These are phyloP conservation scores for Fusarium concolor DNA, from an alignment of 2,329 filamentous ascomycete species.

Conservation along the genomic window DNA sequence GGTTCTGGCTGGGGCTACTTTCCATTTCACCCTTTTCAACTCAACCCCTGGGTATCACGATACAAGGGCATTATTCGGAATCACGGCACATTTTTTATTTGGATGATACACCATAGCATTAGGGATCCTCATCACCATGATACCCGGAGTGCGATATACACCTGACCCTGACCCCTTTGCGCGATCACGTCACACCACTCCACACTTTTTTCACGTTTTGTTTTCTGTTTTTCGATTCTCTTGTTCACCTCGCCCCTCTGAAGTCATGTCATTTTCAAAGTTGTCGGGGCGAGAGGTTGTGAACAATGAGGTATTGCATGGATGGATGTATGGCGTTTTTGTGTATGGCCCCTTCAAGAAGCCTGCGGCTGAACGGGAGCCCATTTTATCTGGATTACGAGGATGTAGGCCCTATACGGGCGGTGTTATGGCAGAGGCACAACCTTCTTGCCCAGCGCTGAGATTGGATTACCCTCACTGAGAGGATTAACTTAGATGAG, in stretches of 20 bases:
- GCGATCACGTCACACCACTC: conserved; percentile 55
- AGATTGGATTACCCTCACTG: conserved; percentile 16
- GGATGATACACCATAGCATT: conserved; percentile 52
- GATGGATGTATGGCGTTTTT: conserved; percentile 50
- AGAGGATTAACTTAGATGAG: background rate
- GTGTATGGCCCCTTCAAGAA: conserved; percentile 35
- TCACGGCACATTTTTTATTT: conserved; percentile 48
- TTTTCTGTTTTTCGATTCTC: conserved; percentile 13
- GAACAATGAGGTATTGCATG: conserved; percentile 39
- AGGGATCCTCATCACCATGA: conserved; percentile 52
- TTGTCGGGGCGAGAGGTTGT: conserved; percentile 35
- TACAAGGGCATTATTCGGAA: conserved; percentile 44
- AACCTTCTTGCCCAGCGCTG: conserved; percentile 31
- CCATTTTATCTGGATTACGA: conserved; percentile 32
- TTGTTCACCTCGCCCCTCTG: conserved; percentile 29
- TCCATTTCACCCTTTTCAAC: conserved; percentile 13
- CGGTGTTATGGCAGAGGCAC: conserved; percentile 22
- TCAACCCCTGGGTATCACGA: conserved; percentile 29
- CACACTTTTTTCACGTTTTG: conserved; percentile 43
- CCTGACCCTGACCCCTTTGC: conserved; percentile 48
- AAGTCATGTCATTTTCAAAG: conserved; percentile 31
- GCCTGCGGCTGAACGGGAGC: conserved; percentile 2
- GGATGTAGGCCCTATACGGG: background rate
- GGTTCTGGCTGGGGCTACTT: conserved; percentile 4
- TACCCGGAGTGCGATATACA: conserved; percentile 56